These are phyloP conservation scores for Fraxinus ornus DNA, from an alignment of 305 asterid species.

Conservation along the genomic window DNA sequence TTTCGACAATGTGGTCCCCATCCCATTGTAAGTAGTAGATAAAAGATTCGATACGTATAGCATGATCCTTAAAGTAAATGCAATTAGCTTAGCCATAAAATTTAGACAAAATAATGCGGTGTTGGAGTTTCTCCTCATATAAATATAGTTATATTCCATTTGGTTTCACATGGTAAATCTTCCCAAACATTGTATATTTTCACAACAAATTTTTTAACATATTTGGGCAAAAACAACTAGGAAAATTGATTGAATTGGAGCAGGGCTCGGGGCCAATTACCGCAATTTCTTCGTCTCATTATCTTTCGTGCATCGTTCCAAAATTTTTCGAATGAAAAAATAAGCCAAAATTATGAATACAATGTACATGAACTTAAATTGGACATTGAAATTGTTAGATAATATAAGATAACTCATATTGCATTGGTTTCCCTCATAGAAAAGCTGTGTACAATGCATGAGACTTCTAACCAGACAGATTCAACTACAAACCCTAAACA, in stretches of 20 bases:
- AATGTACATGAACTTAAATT: not conserved
- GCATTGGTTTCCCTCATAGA: not conserved
- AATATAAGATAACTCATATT: not conserved
- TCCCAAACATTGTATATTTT: not conserved
- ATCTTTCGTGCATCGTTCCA: not conserved
- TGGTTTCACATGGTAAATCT: not conserved
- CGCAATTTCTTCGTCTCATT: not conserved
- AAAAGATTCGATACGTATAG: too few relatives aligned
- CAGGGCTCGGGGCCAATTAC: not conserved
- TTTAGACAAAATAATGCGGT: not conserved
- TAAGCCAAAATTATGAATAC: not conserved
- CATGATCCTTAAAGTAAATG: not conserved
- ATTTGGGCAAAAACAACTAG: not conserved
- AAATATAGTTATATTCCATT: not conserved
- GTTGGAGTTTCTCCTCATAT: not conserved
- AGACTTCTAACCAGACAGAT: slow-evolving; percentile 21
- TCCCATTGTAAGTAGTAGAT: too few relatives aligned
- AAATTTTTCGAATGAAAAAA: not conserved
- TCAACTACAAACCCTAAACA: slow-evolving; percentile 17
- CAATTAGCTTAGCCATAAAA: not conserved
- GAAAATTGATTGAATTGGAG: not conserved
- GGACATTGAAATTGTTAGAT: slow-evolving; percentile 3
- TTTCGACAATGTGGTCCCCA: too few relatives aligned
- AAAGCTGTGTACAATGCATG: slow-evolving; percentile 23
- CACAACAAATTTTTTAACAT: not conserved